Evolutionary conservation across 495 filamentous ascomycete genomes (phyloP).

Genomic region (Jackrogersella minutella): DNA sequence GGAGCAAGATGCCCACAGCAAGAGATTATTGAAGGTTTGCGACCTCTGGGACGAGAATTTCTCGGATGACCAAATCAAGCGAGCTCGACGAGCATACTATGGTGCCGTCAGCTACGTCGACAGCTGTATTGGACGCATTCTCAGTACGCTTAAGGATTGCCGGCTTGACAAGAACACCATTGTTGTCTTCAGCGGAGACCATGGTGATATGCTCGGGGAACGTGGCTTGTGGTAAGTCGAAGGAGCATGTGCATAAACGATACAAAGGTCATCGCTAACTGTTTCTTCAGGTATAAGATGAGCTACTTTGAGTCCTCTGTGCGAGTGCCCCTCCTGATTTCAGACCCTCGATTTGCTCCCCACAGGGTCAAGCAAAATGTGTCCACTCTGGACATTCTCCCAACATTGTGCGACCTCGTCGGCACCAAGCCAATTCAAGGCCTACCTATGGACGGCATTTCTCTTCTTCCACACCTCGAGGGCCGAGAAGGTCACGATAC

Average conservation of each 20-base stretch:
- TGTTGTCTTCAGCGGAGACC: conserved; percentile 85
- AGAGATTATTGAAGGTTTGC: conserved; percentile 80
- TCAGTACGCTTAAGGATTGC: conserved; percentile 75
- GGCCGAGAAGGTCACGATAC: conserved; percentile 71
- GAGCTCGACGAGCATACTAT: conserved; percentile 84
- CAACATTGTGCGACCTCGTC: conserved; percentile 83
- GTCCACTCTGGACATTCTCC: conserved; percentile 84
- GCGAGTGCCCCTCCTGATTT: conserved; percentile 81
- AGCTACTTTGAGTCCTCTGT: conserved; percentile 85
- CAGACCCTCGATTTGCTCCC: conserved; percentile 74
- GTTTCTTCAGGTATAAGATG: conserved; percentile 78
- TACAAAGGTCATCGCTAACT: conserved; percentile 3
- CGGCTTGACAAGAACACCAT: conserved; percentile 82
- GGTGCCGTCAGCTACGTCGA: conserved; percentile 90
- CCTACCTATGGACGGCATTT: conserved; percentile 80
- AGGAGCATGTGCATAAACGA: background rate
- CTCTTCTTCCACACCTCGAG: conserved; percentile 74
- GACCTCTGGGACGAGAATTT: conserved; percentile 80
- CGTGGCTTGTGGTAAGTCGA: conserved; percentile 72
- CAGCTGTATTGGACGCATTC: conserved; percentile 81
- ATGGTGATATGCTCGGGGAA: conserved; percentile 93
- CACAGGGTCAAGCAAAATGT: conserved; percentile 77
- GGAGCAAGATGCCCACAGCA: conserved; percentile 81
- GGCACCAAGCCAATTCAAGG: conserved; percentile 66
- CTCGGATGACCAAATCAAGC: conserved; percentile 78